Evolutionary conservation across 495 filamentous ascomycete genomes (phyloP), one percentile per base, ranked within the genome.

Genomic region (Hypoxylon rickii): DNA sequence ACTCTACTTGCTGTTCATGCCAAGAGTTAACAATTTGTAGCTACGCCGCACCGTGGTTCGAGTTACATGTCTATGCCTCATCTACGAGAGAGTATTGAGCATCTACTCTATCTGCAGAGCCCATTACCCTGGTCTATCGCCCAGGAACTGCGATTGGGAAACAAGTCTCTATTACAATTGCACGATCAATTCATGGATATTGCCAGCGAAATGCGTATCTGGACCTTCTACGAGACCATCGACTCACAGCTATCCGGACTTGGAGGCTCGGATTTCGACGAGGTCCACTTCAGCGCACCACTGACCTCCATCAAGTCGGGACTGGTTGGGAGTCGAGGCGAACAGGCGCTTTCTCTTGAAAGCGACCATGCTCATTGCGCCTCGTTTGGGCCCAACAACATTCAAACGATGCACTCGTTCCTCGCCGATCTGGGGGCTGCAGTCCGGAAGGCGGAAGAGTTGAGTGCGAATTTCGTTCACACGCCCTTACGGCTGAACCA

Each of bases 161-260:
- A 80, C 44, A 58, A 69, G 8, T 51, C 67, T 1, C 64, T 87
- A 11, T 62, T 79, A 49, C 63, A 67, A 21, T 69, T 86, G 29
- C 79, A 83, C 11, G 76, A 80, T 8, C 69, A 77, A 18, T 89
- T 88, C 61, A 78, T 78, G 50, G 72, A 78, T 5, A 76, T 86
- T 12, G 79, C 82, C 1, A 78, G 80, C 31, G 85, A 87, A 44
- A 73, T 87, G 37, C 83, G 81, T 40, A 70, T 89, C n/a, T 87
- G 83, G 80, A 82, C 83, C 3, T 85, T 87, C 21, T 80, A 84
- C 26, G 85, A 88, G 62, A 87, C 82, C 0, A 64, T 79, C 2
- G 86, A 89, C 56, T 85, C 84, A 0, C 71, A 74, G 6, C 68
- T 88, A 31, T 76, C 77, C 3, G 74, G 82, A 15, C 48, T 73